Percentiles rank a stretch among this genome's conserved stretches.
phyloP scores from a whole-genome alignment of 179 eudicot genomes.

The Drosera spatulata region DNA sequence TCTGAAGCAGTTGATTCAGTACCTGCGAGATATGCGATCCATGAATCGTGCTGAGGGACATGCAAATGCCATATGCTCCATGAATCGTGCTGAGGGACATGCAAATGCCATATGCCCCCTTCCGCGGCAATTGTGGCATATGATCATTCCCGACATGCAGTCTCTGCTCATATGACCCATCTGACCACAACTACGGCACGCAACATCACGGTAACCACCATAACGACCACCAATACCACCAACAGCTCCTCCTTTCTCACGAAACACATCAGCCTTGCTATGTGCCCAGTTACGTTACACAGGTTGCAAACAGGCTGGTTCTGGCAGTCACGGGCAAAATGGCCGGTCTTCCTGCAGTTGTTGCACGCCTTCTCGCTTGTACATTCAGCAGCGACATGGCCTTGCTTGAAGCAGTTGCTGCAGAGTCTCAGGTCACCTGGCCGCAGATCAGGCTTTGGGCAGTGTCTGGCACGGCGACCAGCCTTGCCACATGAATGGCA shows the following conservation, averaged over 20 bases:
- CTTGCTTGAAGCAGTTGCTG: slow-evolving; percentile 97
- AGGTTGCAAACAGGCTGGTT: slow-evolving; percentile 83
- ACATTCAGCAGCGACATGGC: slow-evolving; percentile 77
- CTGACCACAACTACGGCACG: slow-evolving; percentile 81
- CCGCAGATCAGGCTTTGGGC: slow-evolving; percentile 68
- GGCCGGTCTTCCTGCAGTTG: slow-evolving; percentile 96
- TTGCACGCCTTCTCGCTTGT: slow-evolving; percentile 98
- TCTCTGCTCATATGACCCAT: slow-evolving; percentile 96
- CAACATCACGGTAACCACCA: slow-evolving; percentile 64
- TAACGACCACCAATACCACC: slow-evolving; percentile 17
- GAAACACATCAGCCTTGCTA: slow-evolving; percentile 40
- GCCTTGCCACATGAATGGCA: too few relatives aligned
- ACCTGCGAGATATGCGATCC: slow-evolving; percentile 45
- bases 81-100: slow-evolving; percentile 81
- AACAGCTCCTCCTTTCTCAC: slow-evolving; percentile 22
- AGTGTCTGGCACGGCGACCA: slow-evolving; percentile 90
- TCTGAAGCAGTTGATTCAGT: slow-evolving; percentile 8
- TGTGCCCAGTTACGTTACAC: slow-evolving; percentile 82
- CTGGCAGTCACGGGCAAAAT: slow-evolving; percentile 82
- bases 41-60: slow-evolving; percentile 85
- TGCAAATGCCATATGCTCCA: slow-evolving; percentile 75
- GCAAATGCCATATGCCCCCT: slow-evolving; percentile 86
- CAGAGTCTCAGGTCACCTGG: slow-evolving; percentile 91
- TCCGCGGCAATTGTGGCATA: slow-evolving; percentile 94
- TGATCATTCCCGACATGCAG: slow-evolving; percentile 51